These are phyloP conservation scores for Annulohypoxylon bovei DNA, from an alignment of 495 filamentous ascomycete species.

Conservation along the genomic window DNA sequence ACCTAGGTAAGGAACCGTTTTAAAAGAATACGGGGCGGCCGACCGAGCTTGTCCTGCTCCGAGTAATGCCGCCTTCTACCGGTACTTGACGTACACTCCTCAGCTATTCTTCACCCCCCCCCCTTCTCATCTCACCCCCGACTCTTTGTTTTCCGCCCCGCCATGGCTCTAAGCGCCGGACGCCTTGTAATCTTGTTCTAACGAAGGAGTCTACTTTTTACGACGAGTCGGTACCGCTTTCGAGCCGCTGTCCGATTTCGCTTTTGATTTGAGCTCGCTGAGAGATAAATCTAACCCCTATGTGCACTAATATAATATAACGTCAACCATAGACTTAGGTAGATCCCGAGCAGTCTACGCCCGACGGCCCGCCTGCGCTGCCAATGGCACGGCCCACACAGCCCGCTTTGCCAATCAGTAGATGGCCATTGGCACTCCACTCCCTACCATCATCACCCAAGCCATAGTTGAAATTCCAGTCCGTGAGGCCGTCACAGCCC, in stretches of 20 bases:
- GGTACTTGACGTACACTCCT: no score
- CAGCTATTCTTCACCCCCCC: no score
- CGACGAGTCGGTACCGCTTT: background rate
- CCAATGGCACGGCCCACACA: constrained; percentile 1
- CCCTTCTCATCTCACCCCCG: no score
- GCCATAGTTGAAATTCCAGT: constrained; percentile 9
- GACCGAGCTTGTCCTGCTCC: background rate
- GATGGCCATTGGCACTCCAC: background rate
- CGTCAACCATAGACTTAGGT: constrained; percentile 3
- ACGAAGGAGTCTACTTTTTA: no score
- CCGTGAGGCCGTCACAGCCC: constrained; percentile 1
- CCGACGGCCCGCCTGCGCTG: constrained; percentile 2
- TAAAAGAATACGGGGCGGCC: background rate
- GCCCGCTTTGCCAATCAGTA: constrained; percentile 1
- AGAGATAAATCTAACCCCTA: background rate
- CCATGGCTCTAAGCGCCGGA: no score
- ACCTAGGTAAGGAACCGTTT: background rate
- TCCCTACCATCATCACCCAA: constrained; percentile 2
- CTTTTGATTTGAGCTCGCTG: background rate
- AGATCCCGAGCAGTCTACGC: background rate
- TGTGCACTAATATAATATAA: background rate
- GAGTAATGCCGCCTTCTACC: background rate
- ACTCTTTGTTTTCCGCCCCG: no score
- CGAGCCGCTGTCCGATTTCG: background rate
- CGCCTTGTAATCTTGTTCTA: no score